Conservation (phyloP, 179 eudicot species). For the Spinacia oleracea region DNA sequence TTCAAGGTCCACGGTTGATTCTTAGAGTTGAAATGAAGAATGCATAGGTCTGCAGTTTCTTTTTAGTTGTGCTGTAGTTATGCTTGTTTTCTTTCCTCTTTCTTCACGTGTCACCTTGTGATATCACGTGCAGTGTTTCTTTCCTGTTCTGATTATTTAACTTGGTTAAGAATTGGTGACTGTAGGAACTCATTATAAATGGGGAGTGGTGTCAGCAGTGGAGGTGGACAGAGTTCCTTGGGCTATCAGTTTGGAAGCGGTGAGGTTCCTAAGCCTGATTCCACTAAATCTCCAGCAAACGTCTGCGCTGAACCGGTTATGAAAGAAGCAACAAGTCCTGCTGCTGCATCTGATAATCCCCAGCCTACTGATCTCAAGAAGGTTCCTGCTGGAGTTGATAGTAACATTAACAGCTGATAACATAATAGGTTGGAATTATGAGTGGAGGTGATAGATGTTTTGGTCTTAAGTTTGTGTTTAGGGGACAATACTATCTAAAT, state of each 20-base stretch:
- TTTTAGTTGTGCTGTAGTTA: neutral
- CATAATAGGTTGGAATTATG: too few relatives aligned
- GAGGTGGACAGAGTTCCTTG: slow-evolving; percentile 74
- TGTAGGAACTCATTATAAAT: slow-evolving; percentile 28
- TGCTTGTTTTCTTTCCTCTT: slow-evolving; percentile 7
- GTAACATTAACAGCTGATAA: slow-evolving; percentile 62
- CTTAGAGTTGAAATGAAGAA: neutral
- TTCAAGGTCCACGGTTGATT: neutral
- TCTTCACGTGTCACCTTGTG: neutral
- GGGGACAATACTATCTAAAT: too few relatives aligned
- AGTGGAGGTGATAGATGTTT: too few relatives aligned
- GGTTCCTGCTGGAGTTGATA: slow-evolving; percentile 66
- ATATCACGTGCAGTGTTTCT: neutral
- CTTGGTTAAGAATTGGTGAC: slow-evolving; percentile 1
- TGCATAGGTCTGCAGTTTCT: neutral
- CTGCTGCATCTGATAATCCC: slow-evolving; percentile 28
- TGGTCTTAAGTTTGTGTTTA: too few relatives aligned
- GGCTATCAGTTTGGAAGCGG: slow-evolving; percentile 69
- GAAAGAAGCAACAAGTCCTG: slow-evolving; percentile 37
- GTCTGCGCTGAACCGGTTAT: slow-evolving; percentile 31
- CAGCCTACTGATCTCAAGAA: slow-evolving; percentile 48
- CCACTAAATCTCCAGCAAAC: slow-evolving; percentile 32
- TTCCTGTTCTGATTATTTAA: neutral
- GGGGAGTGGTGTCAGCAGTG: slow-evolving; percentile 79
- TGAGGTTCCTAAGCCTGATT: slow-evolving; percentile 54